Base-by-base conservation (phyloP, 441 rosid species). In the Aleurites moluccanus region DNA sequence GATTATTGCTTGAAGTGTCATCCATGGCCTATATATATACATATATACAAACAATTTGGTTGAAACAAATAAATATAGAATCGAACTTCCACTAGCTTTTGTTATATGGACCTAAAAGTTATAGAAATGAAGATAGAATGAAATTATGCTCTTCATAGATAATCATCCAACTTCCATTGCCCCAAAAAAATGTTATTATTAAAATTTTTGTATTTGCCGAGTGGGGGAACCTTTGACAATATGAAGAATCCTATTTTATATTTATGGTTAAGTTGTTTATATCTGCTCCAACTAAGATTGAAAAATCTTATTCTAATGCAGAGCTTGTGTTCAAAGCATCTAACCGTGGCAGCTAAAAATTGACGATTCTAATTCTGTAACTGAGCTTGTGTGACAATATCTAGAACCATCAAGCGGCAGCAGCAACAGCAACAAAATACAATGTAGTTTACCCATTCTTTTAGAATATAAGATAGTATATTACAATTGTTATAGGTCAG, bases 171-270 rank as follows among this genome's bases (percentile, higher is more conserved):
- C n/a, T n/a, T n/a, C n/a, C n/a, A n/a, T n/a, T n/a, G n/a, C n/a
- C n/a, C n/a, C n/a, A n/a, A n/a, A n/a, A n/a, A n/a, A n/a, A n/a
- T n/a, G n/a, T n/a, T n/a, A n/a, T n/a, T n/a, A n/a, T n/a, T n/a
- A n/a, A n/a, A n/a, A n/a, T n/a, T n/a, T n/a, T n/a, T n/a, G n/a
- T n/a, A n/a, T n/a, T n/a, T n/a, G n/a, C n/a, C n/a, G n/a, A n/a
- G n/a, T n/a, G n/a, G n/a, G n/a, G n/a, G n/a, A n/a, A 45, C 56
- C 57, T 72, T 59, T 56, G 74, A 57, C 74, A 59, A 71, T 27
- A 45, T 57, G 64, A 47, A 21, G n/a, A 25, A 14, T 1, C 10
- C 0, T 13, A 45, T 66, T 23, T 11, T 1, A 28, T 1, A 30
- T 30, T 47, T 49, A 11, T 45, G 27, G 20, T 49, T 33, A 1